Base-by-base conservation (phyloP, 2,329 filamentous ascomycete species). In the Colletotrichum sp. region DNA sequence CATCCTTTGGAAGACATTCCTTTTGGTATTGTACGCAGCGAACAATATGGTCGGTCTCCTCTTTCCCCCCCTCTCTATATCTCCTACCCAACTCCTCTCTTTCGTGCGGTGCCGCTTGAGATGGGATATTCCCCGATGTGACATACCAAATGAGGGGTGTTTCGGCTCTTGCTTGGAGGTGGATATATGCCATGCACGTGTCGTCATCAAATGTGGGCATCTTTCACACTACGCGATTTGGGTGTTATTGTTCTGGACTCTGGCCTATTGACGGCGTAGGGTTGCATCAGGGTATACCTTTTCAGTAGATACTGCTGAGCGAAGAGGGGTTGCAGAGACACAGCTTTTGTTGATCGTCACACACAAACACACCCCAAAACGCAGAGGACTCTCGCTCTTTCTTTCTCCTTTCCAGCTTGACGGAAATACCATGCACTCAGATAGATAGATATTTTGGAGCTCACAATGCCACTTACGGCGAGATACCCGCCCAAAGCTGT, bases 371-470 rank as follows among this genome's bases (percentile, higher is more conserved):
- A 52, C 44, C 39, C 39, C 4, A 49, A 62, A 34, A 30, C 59
- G 15, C 16, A 63, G 13, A 16, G 24, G 36, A 64, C 34, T 28
- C 62, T 21, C 62, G n/a, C 34, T 44, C 21, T 64, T 49, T 60
- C 34, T 32, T 24, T 55, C 21, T 73, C 6, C 8, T 36, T 64
- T 34, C 15, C 59, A 36, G 9, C 39, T 55, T 9, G 74, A 34
- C 30, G 64, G 70, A 65, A 64, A 69, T 64, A 69, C 57, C 59
- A 57, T 52, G 44, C 44, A 44, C 52, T 73, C 70, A 73, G 44
- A 76, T 76, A 76, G 70, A 76, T 73, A 64, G 62, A 72, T 49
- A 8, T 63, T 69, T 63, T 24, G 39, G 32, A 59, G 32, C 34
- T n/a, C 24, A 59, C 59, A 65, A 49, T 76, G 60, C 49, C 59